Base-by-base conservation (phyloP, 768 basidiomycete species). In the Hygrophorus russula region DNA sequence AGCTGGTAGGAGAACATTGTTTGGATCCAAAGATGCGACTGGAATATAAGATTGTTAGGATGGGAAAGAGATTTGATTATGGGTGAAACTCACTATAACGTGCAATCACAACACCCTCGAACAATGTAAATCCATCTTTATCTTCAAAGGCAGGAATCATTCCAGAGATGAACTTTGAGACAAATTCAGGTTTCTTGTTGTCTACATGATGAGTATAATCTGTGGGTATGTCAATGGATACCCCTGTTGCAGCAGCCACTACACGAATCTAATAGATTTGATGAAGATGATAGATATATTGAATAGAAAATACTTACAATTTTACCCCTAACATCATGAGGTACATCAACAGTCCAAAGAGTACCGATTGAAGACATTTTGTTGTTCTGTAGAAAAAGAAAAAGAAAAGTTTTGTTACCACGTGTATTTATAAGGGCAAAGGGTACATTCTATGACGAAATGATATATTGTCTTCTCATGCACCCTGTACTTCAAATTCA, bases 141-240 rank as follows among this genome's bases (percentile, higher is more conserved):
- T 73, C 68, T 60, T 91, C 88, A 42, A 83, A 73, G 30, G 83
- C 81, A 19, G 96, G 94, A 52, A 94, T 76, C 69, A 90, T 89
- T 44, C 85, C 82, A 46, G 71, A 71, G 39, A 82, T 77, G 63
- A 88, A 92, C 63, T 91, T 90, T 41, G 59, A 58, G 37, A 76
- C 58, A 61, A 79, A 88, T 27, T 78, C 81, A 0, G 81, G 71
- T 55, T 74, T 76, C 58, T 74, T 75, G 70, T 87, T 87, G 56
- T 75, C 73, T 52, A 78, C 70, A 46, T 60, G 64, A 59, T 82
- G 79, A 43, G 66, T 68, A 59, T 83, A 85, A 44, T 51, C 54
- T 14, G 64, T 62, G 12, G 75, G 71, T 41, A 70, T 46, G 46
- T 77, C 72, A 44, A 86, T 49, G 38, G 75, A 68, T 48, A 85